Percentiles rank a stretch among this genome's conserved stretches.
phyloP scores from a whole-genome alignment of 192 early-diverging fungal species.

The Podila clonocystis region DNA sequence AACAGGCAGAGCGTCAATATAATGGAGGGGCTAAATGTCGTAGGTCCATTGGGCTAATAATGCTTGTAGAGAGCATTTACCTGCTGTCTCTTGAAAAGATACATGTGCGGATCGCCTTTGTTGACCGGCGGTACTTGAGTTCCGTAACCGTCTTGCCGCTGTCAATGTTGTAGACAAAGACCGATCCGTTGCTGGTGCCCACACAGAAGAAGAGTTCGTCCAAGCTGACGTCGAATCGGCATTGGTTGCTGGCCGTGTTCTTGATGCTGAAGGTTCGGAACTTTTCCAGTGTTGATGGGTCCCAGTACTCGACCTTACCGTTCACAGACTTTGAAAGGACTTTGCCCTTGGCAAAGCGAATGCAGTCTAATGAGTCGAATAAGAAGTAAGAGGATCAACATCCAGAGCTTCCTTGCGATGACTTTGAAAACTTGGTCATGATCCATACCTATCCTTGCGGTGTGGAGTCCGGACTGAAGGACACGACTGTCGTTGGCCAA shows the following conservation, averaged over 20 bases:
- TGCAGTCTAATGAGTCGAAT: conserved; percentile 67
- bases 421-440: neutral
- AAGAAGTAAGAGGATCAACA: neutral
- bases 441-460: conserved; percentile 46
- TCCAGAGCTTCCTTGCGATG: neutral
- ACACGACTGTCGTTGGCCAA: conserved; percentile 33
- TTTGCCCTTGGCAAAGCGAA: conserved; percentile 73
- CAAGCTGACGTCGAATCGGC: conserved; percentile 62
- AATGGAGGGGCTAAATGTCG: neutral
- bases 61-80: conserved; percentile 37
- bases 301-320: conserved; percentile 83
- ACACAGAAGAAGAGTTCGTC: conserved; percentile 80
- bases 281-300: conserved; percentile 58
- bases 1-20: too few relatives aligned
- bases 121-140: conserved; percentile 79
- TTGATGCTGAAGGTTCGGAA: conserved; percentile 58
- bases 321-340: conserved; percentile 78
- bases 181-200: conserved; percentile 77
- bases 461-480: conserved; percentile 34
- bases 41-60: neutral
- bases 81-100: conserved; percentile 80
- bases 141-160: conserved; percentile 70
- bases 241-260: conserved; percentile 51
- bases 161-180: conserved; percentile 77
- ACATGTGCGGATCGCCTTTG: conserved; percentile 82